Conservation (phyloP, 352 stramenopile species). For the Phytophthora idaei region DNA sequence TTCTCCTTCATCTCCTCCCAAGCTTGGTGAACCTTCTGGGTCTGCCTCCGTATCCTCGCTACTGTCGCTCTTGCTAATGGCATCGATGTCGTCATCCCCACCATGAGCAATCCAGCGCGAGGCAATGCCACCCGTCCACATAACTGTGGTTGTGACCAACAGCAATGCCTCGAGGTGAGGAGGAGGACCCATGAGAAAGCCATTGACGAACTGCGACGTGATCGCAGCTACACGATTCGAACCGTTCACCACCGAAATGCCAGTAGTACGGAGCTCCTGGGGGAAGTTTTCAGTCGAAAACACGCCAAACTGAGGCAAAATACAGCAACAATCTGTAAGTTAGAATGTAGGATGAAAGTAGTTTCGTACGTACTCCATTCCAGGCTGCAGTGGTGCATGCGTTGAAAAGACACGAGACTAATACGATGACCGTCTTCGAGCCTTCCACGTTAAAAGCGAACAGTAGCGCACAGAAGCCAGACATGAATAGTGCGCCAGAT, state of each 20-base stretch:
- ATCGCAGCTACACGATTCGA: constrained; percentile 90
- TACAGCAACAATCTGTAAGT: background rate
- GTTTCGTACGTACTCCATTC: constrained; percentile 76
- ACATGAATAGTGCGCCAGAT: constrained; percentile 69
- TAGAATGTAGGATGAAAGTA: background rate
- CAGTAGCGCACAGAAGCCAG: constrained; percentile 64
- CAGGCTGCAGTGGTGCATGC: constrained; percentile 89
- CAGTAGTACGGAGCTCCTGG: constrained; percentile 87
- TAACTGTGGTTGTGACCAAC: constrained; percentile 76
- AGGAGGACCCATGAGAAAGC: constrained; percentile 78
- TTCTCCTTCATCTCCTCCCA: constrained; percentile 27
- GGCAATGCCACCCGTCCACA: constrained; percentile 63
- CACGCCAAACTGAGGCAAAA: constrained; percentile 75
- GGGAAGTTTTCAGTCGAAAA: constrained; percentile 91
- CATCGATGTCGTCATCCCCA: constrained; percentile 39
- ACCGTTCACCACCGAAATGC: constrained; percentile 90
- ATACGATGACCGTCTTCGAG: constrained; percentile 76
- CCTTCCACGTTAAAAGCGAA: constrained; percentile 83
- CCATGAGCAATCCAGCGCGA: constrained; percentile 47
- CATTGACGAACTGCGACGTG: constrained; percentile 91
- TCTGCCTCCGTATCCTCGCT: constrained; percentile 23
- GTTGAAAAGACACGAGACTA: constrained; percentile 92
- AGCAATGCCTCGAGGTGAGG: constrained; percentile 82
- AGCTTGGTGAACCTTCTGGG: constrained; percentile 7
- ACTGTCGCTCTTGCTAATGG: constrained; percentile 23